Conservation (phyloP, 768 basidiomycete genomes). For the Omphalotus guepiniiformis region DNA sequence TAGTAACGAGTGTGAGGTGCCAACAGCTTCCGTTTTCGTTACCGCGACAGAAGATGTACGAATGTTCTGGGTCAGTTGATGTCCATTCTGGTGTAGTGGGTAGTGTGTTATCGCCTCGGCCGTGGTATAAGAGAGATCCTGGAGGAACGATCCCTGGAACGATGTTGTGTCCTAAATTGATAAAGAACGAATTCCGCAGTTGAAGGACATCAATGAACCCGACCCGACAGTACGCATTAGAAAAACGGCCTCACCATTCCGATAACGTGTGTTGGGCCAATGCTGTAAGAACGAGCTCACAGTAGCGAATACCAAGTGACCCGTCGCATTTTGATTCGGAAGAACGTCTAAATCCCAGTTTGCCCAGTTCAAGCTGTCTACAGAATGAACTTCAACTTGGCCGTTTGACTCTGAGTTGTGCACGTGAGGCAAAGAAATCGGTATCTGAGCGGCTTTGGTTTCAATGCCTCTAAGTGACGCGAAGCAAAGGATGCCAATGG, state of each 20-base stretch:
- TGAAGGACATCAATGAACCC: not conserved
- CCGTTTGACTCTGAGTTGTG: too few relatives aligned
- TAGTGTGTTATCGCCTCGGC: constrained; percentile 9
- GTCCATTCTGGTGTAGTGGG: constrained; percentile 17
- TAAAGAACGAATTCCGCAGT: not conserved
- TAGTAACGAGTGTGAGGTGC: constrained; percentile 34
- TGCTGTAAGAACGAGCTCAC: constrained; percentile 28
- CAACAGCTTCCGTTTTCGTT: constrained; percentile 21
- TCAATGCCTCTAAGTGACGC: too few relatives aligned
- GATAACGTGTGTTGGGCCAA: constrained; percentile 30
- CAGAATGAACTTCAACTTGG: too few relatives aligned
- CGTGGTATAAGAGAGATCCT: constrained; percentile 20
- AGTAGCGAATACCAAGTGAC: constrained; percentile 26
- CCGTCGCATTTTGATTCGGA: constrained; percentile 24
- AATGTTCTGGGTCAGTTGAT: constrained; percentile 19
- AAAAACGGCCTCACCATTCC: constrained; percentile 19
- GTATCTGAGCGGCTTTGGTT: too few relatives aligned
- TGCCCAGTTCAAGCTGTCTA: too few relatives aligned
- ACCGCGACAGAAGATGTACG: constrained; percentile 31
- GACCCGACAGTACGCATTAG: not conserved
- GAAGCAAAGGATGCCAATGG: too few relatives aligned
- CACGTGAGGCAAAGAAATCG: too few relatives aligned
- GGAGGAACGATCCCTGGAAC: constrained; percentile 15
- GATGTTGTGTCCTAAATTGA: constrained; percentile 16
- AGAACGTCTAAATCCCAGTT: constrained; percentile 20